Evolutionary conservation across 2,329 filamentous ascomycete species (phyloP), one percentile per base, ranked within the genome.

Genomic region (Fusarium aywerte): DNA sequence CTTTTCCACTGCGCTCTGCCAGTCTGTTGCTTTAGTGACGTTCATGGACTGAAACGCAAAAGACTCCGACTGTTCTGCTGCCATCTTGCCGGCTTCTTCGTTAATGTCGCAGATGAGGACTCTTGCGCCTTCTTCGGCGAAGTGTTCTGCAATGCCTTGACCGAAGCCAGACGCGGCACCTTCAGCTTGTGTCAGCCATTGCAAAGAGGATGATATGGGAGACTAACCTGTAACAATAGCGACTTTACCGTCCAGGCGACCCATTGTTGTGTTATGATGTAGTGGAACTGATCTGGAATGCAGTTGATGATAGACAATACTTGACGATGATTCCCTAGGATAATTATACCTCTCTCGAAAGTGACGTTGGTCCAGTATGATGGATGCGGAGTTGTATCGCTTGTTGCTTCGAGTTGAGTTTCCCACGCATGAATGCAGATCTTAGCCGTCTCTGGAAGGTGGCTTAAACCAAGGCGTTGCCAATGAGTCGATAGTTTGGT

Each of bases 81-180:
- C 23, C 1, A 15, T 55, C 1, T 44, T 18, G 1, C 36, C 63
- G 2, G 36, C 48, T 20, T 7, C 25, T 4, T 25, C 20, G 11
- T 59, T 50, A 13, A 51, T 25, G 3, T 67, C 52, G 16, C 35
- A 67, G 5, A 59, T 31, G 6, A 67, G 33, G 1, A 59, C 58
- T 15, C 51, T 40, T 7, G 52, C 48, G 5, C 53, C 52, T 6
- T 64, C 52, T 47, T 48, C 35, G 1, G 8, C 58, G 5, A 65
- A 68, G 2, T 60, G 61, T 3, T 61, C 33, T 1, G 62, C 55
- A 7, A 67, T 55, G 1, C 62, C 65, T 58, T 58, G 58, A 3
- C 64, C 64, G 15, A 68, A 68, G 20, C 64, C 64, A 15, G 58
- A 59, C 0, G 52, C 51, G 1, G 62, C 51, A 6, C 47, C 63